Evolutionary conservation across 306 rosid genomes (phyloP), one percentile per base, ranked within the genome.

Genomic region (Dalbergia cochinchinensis): DNA sequence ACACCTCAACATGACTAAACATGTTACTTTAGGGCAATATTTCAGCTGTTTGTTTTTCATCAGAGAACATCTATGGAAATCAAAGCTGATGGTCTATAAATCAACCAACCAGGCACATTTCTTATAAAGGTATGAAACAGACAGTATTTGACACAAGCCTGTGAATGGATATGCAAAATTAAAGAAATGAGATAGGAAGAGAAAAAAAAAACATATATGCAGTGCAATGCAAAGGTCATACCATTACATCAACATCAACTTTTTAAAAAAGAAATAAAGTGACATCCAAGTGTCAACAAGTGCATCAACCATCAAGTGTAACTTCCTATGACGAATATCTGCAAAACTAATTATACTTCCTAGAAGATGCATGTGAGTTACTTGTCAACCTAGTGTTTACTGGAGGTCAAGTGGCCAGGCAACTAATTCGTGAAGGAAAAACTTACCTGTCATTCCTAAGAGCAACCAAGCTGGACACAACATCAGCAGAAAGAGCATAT

Each of bases 401-500:
- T n/a, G 59, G 19, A 71, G 63, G 26, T 78, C 54, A 83, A 65
- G 48, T 78, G 39, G 33, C 45, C 15, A 73, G 44, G 71, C 64
- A 73, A 78, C 34, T 19, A 31, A 68, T 20, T 39, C 62, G 45
- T 60, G 16, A 61, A 65, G 73, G 39, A 59, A 18, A 57, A 81
- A 77, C 94, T 80, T 89, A 79, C 99, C 99, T 96, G 80, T 90
- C 76, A 73, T 93, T 93, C 82, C 82, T 91, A 51, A 91, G 94
- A 73, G 90, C 94, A 65, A 84, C 96, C 98, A 96, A 90, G 85
- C 97, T 91, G 71, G 97, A 84, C 69, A 96, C 99, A 68, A 96
- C 99, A 75, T 93, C 97, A 14, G 97, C 94, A 34, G 98, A 96
- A 79, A 93, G 97, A 34, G 90, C 97, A 81, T 96, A 96, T 69